Base-by-base conservation (phyloP, 805 yeast species). In the Blastobotrys muscicola region DNA sequence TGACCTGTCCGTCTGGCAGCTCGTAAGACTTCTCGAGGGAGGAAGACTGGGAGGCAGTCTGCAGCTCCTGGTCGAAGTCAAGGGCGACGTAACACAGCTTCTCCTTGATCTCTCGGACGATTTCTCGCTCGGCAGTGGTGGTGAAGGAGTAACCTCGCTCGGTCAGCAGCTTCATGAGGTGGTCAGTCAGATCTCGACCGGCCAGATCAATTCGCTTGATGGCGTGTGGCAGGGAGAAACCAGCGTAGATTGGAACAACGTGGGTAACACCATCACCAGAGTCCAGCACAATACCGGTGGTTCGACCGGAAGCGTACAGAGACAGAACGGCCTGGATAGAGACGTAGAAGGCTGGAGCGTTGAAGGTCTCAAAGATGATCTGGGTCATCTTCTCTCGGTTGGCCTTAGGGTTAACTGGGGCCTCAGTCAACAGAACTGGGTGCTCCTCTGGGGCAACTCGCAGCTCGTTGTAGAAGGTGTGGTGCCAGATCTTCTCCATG, bases 401-500 rank as follows among this genome's bases (percentile, higher is more conserved):
- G 58, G 92, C 80, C 75, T 90, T 92, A 68, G 98, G 98, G 78
- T 92, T 92, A 86, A 87, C 85, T 72, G 98, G 98, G 56, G 98
- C 98, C 80, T 92, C 98, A 57, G 98, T 92, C 74, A 92, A 82
- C 70, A 92, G 76, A 62, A 90, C 95, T 69, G 97, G 97, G 80
- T 92, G 98, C 75, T 92, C 98, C 75, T 92, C 98, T 72, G 97
- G 97, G 49, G 97, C 97, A 69, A 92, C 97, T 77, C 97, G 86
- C 74, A 92, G 83, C 76, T 92, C 98, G 76, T 92, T 92, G 90
- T 89, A 90, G 81, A 92, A 92, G 62, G 97, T 92, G 80, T 92
- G 98, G 74, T 92, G 97, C 98, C 98, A 92, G 79, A 92, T 92
- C 76, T 90, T 90, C 78, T 92, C 98, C 98, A 92, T 92, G 69